Percentiles rank a stretch among this genome's conserved stretches.
Conservation (phyloP, 2,329 filamentous ascomycete species). For the Hypomyces rosellus region DNA sequence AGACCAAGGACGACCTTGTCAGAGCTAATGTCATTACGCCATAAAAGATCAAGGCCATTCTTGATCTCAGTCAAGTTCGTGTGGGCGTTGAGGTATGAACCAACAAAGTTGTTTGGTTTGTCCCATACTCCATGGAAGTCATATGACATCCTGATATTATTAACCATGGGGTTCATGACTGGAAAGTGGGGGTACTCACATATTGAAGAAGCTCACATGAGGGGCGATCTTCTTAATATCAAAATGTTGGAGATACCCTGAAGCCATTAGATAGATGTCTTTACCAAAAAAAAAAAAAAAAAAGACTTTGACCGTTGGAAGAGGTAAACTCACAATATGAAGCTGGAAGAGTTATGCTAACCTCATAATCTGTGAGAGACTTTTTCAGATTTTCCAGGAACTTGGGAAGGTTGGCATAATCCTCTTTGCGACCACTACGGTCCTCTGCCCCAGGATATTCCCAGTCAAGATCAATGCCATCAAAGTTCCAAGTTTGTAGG, state of each 20-base stretch:
- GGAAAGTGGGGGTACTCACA: constrained; percentile 15
- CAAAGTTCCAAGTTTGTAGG: constrained; percentile 17
- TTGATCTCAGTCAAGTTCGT: constrained; percentile 45
- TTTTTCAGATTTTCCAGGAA: neutral
- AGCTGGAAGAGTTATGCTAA: constrained; percentile 1
- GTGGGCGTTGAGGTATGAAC: constrained; percentile 30
- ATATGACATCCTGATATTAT: constrained; percentile 29
- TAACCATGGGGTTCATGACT: neutral
- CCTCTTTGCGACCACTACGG: constrained; percentile 18
- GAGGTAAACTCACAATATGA: constrained; percentile 6
- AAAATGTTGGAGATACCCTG: constrained; percentile 15
- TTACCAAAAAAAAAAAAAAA: too few relatives aligned
- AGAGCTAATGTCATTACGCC: constrained; percentile 38
- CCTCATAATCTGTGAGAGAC: neutral
- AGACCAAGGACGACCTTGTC: constrained; percentile 37
- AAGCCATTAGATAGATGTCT: too few relatives aligned
- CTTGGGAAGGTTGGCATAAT: constrained; percentile 20
- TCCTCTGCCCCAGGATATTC: constrained; percentile 24
- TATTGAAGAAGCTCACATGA: constrained; percentile 34
- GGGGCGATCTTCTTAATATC: constrained; percentile 11
- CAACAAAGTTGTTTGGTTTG: constrained; percentile 15
- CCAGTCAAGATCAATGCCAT: constrained; percentile 27
- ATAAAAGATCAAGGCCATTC: constrained; percentile 38
- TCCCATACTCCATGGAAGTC: constrained; percentile 41
- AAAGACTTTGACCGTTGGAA: too few relatives aligned